Base-by-base conservation (phyloP, 2,329 filamentous ascomycete species). In the Stagonosporopsis rhizophila region DNA sequence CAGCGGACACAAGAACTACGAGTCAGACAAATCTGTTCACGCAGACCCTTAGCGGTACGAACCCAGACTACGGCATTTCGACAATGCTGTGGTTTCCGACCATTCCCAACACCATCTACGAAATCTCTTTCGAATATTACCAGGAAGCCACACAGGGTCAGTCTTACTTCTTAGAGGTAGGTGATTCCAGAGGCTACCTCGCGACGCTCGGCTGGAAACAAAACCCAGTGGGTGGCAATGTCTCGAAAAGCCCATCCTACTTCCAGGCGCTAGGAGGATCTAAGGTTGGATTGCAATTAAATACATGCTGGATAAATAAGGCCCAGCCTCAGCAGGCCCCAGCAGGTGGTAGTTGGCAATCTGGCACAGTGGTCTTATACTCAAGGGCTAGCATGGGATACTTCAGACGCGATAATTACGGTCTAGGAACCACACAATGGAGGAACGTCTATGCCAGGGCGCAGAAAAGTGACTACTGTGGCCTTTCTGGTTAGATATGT, bases 81-180 rank as follows among this genome's bases (percentile, higher is more conserved):
- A 40, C 45, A 1, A 17, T 48, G 3, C 23, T 48, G 12, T 19
- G 45, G n/a, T 48, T 48, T 25, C 45, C 45, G 6, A 48, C 45
- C 4, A 12, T 23, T 2, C 45, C 37, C 2, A 23, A 40, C 15
- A 48, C 45, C 2, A 14, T 48, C 12, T 48, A 40, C 19, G 45
- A 48, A 9, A 48, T 48, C 25, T 48, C 45, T 8, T 40, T 48
- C 7, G 45, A 48, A 17, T 48, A 40, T 11, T 48, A 40, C 45
- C 45, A 48, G 12, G 45, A 48, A 40, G 25, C 7, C 11, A 40
- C 35, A 17, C 37, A 32, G 14, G 25, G 27, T 4, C 35, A 40
- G 23, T 32, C 37, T 1, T 48, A 32, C 19, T 48, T 48, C 11
- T 6, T 48, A 2, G 45, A 48, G 19, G 45, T 48, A 9, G 45